Evolutionary conservation across 805 yeast species (phyloP), one percentile per base, ranked within the genome.

Genomic region (Wickerhamomyces tratensis): DNA sequence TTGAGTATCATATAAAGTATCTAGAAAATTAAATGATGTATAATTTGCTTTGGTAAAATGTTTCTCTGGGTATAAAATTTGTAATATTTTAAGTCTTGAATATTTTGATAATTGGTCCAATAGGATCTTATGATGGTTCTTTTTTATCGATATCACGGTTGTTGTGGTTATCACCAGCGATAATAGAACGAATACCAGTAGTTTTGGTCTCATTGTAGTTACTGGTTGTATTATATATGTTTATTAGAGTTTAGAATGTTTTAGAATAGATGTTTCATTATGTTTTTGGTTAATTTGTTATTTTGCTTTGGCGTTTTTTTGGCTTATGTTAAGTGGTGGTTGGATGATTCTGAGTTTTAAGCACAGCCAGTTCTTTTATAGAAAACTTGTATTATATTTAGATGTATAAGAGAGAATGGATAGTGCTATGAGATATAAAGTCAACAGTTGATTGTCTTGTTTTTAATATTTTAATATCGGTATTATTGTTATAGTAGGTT

Each of bases 51-150:
- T 44, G 7, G 56, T 49, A 43, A 42, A 50, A 33, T 53, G 52
- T 27, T 46, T 42, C 12, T 54, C 46, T 25, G 58, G 60, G 35
- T 54, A 56, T 12, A 56, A 41, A 2, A 47, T 42, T 38, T 56
- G 54, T 8, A 56, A 29, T 10, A 46, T 48, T 20, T 51, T 53
- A 35, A 51, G 44, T 13, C 52, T 42, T 27, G 52, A 39, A 9
- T 41, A 15, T 30, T 49, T 42, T 35, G 53, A 46, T 12, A 56
- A 26, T 29, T 56, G 53, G 5, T 46, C 49, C 38, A 51, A 30
- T 0, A 51, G 54, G 1, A 41, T 36, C 33, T 39, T 48, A 27
- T 53, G 59, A 29, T 54, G 59, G 33, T 52, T 49, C 9, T 50
- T 47, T 11, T 38, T 45, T 9, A 53, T 39, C 1, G 46, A 26